Conservation (phyloP, 164 flowering plant species). For the Umbellularia californica region DNA sequence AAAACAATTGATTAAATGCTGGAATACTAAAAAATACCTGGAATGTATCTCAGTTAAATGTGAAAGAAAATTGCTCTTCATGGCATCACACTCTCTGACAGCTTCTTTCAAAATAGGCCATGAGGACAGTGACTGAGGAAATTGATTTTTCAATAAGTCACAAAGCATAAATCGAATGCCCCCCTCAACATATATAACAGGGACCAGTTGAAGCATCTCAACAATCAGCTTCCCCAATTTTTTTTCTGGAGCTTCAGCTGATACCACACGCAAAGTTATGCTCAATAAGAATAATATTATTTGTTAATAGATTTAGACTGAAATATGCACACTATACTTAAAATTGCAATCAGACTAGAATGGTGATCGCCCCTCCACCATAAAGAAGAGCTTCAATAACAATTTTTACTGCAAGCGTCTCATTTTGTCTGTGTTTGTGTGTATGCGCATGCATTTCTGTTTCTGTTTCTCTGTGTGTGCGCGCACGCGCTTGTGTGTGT, state of each 20-base stretch:
- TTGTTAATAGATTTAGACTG: background rate
- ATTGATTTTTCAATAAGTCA: conserved; percentile 19
- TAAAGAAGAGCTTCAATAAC: background rate
- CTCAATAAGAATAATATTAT: background rate
- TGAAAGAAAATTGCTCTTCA: conserved; percentile 18
- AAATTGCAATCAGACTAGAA: background rate
- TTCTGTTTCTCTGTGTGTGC: too few species aligned
- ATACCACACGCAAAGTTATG: conserved; percentile 1
- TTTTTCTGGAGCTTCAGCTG: conserved; percentile 27
- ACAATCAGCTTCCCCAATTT: conserved; percentile 19
- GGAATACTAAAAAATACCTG: conserved; percentile 12
- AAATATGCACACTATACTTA: background rate
- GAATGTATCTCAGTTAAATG: conserved; percentile 22
- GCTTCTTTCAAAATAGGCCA: conserved; percentile 26
- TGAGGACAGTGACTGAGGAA: conserved; percentile 18
- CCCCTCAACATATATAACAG: conserved; percentile 26
- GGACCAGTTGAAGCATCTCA: conserved; percentile 24
- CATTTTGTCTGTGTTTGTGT: too few species aligned
- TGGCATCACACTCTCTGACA: conserved; percentile 14
- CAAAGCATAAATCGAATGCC: conserved; percentile 23
- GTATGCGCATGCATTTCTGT: too few species aligned
- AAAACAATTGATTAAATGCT: background rate
- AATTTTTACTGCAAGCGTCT: background rate
- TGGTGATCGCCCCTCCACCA: background rate
- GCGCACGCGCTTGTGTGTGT: too few species aligned